Base-by-base conservation (phyloP, 306 rosid species). In the Geum urbanum region DNA sequence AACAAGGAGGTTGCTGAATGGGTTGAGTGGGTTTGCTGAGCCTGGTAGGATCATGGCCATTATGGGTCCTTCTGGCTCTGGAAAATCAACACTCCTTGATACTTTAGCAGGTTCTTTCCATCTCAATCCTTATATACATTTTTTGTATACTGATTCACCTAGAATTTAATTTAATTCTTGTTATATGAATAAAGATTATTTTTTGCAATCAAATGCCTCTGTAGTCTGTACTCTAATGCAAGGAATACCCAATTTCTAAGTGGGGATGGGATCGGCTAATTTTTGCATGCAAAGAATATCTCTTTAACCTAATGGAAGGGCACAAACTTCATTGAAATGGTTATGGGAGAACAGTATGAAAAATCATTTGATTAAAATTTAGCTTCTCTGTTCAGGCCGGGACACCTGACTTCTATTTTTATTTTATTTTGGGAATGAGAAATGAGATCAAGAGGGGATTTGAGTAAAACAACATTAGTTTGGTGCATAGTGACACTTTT, bases 41-140 rank as follows among this genome's bases (percentile, higher is more conserved):
- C 92, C 97, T 69, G 97, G 97, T 62, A 78, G 85, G 69, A 86
- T 91, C 83, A 86, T 81, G 88, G 97, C 97, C 40, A 91, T 91
- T 27, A 91, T 91, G 97, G 97, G 97, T 53, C 97, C 97, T 60
- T 91, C 97, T 71, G 97, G 97, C 47, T 91, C 97, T 66, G 97
- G 97, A 48, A 91, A 91, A 80, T 91, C 97, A 9, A 91, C 97
- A 9, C 85, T 91, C 6, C 97, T 91, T 55, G 97, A 91, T 83
- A 11, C 92, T 20, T 81, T 91, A 32, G 97, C 97, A 84, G 83
- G 77, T 63, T 66, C 43, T 40, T 45, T 27, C 32, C 5, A 4
- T 40, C 65, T 51, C 71, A n/a, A 24, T 52, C 59, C 59, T 54
- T n/a, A 22, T 20, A 22, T 54, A 14, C 9, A 54, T 22, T 53